Conservation (phyloP, 805 yeast species). For the Metschnikowia picachoensis region DNA sequence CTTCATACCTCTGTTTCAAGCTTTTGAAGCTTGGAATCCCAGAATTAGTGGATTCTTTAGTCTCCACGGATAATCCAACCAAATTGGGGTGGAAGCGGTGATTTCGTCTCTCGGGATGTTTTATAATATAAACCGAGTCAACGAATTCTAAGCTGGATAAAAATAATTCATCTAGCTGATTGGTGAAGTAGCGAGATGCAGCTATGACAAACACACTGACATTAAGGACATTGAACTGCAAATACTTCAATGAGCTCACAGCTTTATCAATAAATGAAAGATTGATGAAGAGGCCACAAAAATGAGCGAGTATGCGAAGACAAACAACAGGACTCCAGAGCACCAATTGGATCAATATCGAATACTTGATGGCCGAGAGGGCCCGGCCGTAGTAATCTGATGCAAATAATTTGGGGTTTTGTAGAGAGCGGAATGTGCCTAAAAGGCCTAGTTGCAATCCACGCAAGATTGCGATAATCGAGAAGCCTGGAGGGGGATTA, state of each 20-base stretch:
- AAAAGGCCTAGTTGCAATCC: constrained; percentile 52
- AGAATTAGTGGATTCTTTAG: neutral
- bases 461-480: constrained; percentile 44
- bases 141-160: constrained; percentile 35
- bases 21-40: constrained; percentile 1
- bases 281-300: constrained; percentile 4
- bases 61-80: constrained; percentile 11
- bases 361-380: constrained; percentile 29
- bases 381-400: constrained; percentile 35
- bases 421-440: constrained; percentile 45
- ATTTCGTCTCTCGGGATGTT: constrained; percentile 33
- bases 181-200: constrained; percentile 31
- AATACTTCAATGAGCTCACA: constrained; percentile 19
- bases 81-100: constrained; percentile 16
- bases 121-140: constrained; percentile 24
- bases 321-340: constrained; percentile 22
- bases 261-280: constrained; percentile 9
- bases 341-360: constrained; percentile 34
- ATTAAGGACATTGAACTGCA: constrained; percentile 38
- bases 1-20: constrained; percentile 11
- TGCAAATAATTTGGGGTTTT: constrained; percentile 34
- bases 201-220: constrained; percentile 38
- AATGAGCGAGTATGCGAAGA: constrained; percentile 15
- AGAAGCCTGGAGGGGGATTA: constrained; percentile 53
- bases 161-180: constrained; percentile 40